Conservation (phyloP, 768 basidiomycete species). For the Termitomyces sp. region DNA sequence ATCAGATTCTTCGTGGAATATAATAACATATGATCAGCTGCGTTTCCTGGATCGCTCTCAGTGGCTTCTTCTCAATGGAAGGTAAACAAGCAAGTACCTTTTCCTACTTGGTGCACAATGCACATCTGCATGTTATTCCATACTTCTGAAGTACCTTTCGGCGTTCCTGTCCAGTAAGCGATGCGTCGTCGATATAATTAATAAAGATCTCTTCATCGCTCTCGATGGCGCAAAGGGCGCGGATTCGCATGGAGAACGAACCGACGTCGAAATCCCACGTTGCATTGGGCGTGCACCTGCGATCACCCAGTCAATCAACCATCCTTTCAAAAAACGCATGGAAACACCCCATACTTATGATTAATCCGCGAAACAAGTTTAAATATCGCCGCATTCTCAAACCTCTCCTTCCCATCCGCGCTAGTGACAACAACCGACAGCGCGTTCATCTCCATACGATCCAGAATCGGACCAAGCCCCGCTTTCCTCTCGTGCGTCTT, state of each 20-base stretch:
- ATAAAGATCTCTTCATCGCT: neutral
- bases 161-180: neutral
- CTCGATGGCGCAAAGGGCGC: neutral
- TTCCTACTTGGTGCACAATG: neutral
- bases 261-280: neutral
- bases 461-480: conserved; percentile 24
- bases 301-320: neutral
- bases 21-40: too few relatives aligned
- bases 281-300: neutral
- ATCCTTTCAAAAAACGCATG: too few relatives aligned
- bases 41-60: too few relatives aligned
- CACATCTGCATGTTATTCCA: neutral
- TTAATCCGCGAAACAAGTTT: neutral
- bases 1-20: too few relatives aligned
- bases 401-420: neutral
- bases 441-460: conserved; percentile 23
- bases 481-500: conserved; percentile 21
- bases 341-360: neutral
- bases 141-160: neutral
- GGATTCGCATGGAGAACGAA: neutral
- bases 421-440: neutral
- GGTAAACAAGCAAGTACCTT: too few relatives aligned
- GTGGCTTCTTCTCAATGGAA: too few relatives aligned
- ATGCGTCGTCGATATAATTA: neutral
- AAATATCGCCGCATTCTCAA: neutral